Evolutionary conservation across 441 rosid genomes (phyloP).

Genomic region (Jatropha podagrica): DNA sequence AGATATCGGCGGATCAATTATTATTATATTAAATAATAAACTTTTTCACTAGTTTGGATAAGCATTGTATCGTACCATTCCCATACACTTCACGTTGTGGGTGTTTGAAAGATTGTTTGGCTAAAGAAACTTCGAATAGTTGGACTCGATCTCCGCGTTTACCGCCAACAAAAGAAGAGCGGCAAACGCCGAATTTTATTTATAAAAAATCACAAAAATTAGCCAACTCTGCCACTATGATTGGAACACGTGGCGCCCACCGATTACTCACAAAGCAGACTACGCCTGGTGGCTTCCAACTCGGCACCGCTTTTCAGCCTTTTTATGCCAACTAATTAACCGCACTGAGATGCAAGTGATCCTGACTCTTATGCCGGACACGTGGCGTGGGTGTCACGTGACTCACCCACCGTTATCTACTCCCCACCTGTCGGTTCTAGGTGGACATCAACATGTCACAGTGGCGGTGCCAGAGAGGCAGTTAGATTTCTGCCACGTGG

Average conservation of each 20-base stretch:
- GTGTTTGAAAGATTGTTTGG: background rate
- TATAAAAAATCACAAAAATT: background rate
- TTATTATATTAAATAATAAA: too few relatives aligned
- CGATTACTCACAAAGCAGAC: background rate
- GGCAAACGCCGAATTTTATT: too few relatives aligned
- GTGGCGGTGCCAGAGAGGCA: slow-evolving; percentile 32
- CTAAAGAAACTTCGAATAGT: background rate
- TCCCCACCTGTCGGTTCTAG: slow-evolving; percentile 14
- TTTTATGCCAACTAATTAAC: slow-evolving; percentile 7
- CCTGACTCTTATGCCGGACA: background rate
- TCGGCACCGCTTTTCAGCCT: slow-evolving; percentile 13
- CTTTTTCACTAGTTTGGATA: background rate
- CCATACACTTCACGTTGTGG: background rate
- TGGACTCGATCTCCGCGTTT: slow-evolving; percentile 30
- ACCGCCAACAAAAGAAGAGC: slow-evolving; percentile 10
- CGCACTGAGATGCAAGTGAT: slow-evolving; percentile 24
- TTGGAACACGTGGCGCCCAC: slow-evolving; percentile 19
- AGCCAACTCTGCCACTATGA: background rate
- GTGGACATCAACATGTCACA: background rate
- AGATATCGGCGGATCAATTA: too few relatives aligned
- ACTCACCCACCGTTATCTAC: slow-evolving; percentile 15
- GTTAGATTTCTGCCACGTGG: slow-evolving; percentile 21
- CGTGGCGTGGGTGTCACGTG: slow-evolving; percentile 25
- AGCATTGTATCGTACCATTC: background rate
- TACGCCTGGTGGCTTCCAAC: slow-evolving; percentile 25